A percentile compares a stretch with the other conserved stretches of the same genome.
phyloP scores from a whole-genome alignment of 768 basidiomycete species.

The Neoboletus magnificus region DNA sequence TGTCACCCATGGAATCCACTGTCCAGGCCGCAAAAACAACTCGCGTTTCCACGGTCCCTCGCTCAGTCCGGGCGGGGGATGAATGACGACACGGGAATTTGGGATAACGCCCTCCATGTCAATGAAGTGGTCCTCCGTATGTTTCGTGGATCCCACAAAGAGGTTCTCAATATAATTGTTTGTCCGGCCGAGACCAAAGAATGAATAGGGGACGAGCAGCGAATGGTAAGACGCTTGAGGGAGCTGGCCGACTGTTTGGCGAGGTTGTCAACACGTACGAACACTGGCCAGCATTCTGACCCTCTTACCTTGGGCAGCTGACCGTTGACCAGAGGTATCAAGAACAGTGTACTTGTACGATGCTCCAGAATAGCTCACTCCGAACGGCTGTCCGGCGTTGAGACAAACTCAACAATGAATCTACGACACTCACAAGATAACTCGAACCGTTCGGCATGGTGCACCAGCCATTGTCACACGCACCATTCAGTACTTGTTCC shows the following conservation, averaged over 20 bases:
- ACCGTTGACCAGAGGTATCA: slow-evolving; percentile 82
- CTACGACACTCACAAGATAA: slow-evolving; percentile 64
- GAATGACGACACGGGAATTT: slow-evolving; percentile 95
- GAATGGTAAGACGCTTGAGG: slow-evolving; percentile 92
- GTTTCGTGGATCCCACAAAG: slow-evolving; percentile 89
- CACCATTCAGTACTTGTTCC: slow-evolving; percentile 80
- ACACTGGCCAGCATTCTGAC: background rate
- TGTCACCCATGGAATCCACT: slow-evolving; percentile 99
- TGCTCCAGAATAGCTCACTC: slow-evolving; percentile 91
- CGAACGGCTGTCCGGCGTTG: slow-evolving; percentile 65
- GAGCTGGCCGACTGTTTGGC: slow-evolving; percentile 76
- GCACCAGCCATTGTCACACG: slow-evolving; percentile 83
- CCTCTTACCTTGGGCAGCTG: slow-evolving; percentile 79
- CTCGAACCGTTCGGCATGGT: slow-evolving; percentile 54
- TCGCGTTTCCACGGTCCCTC: slow-evolving; percentile 74
- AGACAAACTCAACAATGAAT: background rate
- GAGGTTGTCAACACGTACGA: slow-evolving; percentile 1
- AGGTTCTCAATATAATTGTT: slow-evolving; percentile 99
- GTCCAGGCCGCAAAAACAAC: slow-evolving; percentile 88
- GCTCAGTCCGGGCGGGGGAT: slow-evolving; percentile 59
- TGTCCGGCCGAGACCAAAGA: slow-evolving; percentile 94
- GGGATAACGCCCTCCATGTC: slow-evolving; percentile 97
- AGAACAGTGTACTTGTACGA: slow-evolving; percentile 97
- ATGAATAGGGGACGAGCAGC: slow-evolving; percentile 87
- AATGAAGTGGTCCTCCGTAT: slow-evolving; percentile 69